Evolutionary conservation across 2,329 filamentous ascomycete genomes (phyloP), one percentile per base, ranked within the genome.

Genomic region (Plenodomus biglobosus): DNA sequence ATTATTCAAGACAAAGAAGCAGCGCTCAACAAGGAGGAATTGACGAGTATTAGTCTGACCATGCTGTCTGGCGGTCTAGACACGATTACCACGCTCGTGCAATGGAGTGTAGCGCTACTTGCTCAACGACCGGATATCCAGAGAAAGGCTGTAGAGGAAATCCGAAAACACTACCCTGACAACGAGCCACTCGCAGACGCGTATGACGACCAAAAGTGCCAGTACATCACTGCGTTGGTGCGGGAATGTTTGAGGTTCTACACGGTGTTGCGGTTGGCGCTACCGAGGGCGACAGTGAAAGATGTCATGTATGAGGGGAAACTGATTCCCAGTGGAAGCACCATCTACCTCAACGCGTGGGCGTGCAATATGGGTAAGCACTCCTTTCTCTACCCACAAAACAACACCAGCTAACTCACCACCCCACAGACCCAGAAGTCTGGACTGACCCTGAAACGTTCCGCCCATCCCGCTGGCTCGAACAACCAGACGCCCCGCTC

Each of bases 1-100:
- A 79, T 86, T 24, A 85, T 86, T 50, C 71, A 80, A 39, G 84
- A 86, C 55, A 78, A 82, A 55, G 84, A 86, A 32, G 80, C 83
- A 0, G 83, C 80, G 52, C 70, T 87, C 15, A 85, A 81, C 68
- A 76, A 78, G 34, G 82, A 81, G 41, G 85, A 87, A 55, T 74
- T 87, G 30, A 85, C 78, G 0, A 84, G 80, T 0, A 87, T 87
- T 57, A 85, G 81, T 52, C 67, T 87, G 52, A 87, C 84, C 1
- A 87, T 88, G 85, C 72, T 87, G 3, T 84, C 82, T 0, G 85
- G 84, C 0, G 85, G 85, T 0, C 72, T 87, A 3, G 85, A 87
- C 53, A 87, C 85, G 0, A 78, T 87, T 30, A 85, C 83, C 1
- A 86, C 84, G 0, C 73, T 85, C 4, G 79, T 87, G 1, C 81